phyloP scores from a whole-genome alignment of 2,329 filamentous ascomycete species.

The Aspergillus sclerotialis region DNA sequence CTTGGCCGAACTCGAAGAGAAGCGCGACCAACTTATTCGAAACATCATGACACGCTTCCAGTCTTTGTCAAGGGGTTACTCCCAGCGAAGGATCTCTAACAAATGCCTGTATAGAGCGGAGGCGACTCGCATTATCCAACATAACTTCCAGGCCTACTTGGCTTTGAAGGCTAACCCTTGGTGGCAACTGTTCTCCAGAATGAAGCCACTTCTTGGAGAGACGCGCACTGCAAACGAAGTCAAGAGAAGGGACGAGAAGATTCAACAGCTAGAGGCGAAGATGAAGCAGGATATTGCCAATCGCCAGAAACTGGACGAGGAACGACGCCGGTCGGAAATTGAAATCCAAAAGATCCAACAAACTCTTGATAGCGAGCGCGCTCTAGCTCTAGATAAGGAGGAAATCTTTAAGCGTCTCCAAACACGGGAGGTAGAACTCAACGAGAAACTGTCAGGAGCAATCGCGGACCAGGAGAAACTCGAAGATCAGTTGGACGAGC shows the following conservation, averaged over 20 bases:
- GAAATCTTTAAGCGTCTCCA: conserved; percentile 98
- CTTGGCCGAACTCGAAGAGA: conserved; percentile 91
- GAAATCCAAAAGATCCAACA: conserved; percentile 89
- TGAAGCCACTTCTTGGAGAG: conserved; percentile 89
- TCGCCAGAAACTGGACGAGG: conserved; percentile 78
- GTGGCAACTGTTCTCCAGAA: conserved; percentile 92
- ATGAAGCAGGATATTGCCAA: conserved; percentile 70
- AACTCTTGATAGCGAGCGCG: conserved; percentile 88
- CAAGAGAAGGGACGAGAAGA: conserved; percentile 90
- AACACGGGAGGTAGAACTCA: conserved; percentile 80
- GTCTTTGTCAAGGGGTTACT: conserved; percentile 82
- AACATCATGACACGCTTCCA: conserved; percentile 94
- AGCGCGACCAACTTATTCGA: conserved; percentile 83
- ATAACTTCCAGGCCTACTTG: conserved; percentile 87
- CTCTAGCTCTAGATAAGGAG: conserved; percentile 94
- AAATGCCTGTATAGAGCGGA: conserved; percentile 93
- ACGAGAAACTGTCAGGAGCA: conserved; percentile 85
- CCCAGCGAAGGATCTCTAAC: conserved; percentile 77
- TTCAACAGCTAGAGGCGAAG: conserved; percentile 76
- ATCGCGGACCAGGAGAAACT: conserved; percentile 90
- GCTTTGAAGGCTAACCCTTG: conserved; percentile 88
- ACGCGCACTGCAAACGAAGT: conserved; percentile 89
- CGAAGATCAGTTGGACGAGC: conserved; percentile 84
- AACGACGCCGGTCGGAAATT: conserved; percentile 75
- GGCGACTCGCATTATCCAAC: conserved; percentile 87